Conservation (phyloP, 768 basidiomycete genomes). For the Candolleomyces eurysporus region DNA sequence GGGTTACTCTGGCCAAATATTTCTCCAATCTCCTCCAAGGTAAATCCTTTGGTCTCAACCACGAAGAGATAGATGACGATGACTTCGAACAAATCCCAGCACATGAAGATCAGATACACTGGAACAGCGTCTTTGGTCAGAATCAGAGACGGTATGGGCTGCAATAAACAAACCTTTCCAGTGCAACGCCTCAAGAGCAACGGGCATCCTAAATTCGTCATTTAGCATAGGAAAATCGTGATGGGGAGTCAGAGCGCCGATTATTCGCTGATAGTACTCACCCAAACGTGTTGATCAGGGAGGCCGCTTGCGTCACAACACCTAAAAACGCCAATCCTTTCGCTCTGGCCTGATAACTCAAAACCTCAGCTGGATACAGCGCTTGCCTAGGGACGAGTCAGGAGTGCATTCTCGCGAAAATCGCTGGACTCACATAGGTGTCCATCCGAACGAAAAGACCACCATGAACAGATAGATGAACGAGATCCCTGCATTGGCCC, state of each 20-base stretch:
- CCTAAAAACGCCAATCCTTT: conserved; percentile 53
- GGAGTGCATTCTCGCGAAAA: neutral
- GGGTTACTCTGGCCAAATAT: conserved; percentile 43
- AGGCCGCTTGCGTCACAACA: conserved; percentile 39
- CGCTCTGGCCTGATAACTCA: conserved; percentile 48
- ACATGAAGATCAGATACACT: conserved; percentile 51
- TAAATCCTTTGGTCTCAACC: conserved; percentile 52
- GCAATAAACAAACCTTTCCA: conserved; percentile 42
- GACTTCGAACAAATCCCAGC: conserved; percentile 49
- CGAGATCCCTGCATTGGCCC: conserved; percentile 50
- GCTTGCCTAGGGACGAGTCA: conserved; percentile 38
- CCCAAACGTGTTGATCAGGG: conserved; percentile 52
- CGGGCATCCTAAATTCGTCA: conserved; percentile 34
- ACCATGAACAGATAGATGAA: conserved; percentile 53
- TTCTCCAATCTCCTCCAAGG: conserved; percentile 49
- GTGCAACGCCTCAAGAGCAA: conserved; percentile 40
- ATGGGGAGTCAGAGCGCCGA: no score
- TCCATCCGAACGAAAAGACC: conserved; percentile 55
- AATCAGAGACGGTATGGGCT: neutral
- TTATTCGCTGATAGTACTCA: conserved; percentile 16
- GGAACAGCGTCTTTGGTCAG: neutral
- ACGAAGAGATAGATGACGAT: conserved; percentile 45
- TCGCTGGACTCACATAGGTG: conserved; percentile 41
- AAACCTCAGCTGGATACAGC: conserved; percentile 52
- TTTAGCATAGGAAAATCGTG: no score